Conservation (phyloP, 148 eudicot species). For the Limonium bicolor region DNA sequence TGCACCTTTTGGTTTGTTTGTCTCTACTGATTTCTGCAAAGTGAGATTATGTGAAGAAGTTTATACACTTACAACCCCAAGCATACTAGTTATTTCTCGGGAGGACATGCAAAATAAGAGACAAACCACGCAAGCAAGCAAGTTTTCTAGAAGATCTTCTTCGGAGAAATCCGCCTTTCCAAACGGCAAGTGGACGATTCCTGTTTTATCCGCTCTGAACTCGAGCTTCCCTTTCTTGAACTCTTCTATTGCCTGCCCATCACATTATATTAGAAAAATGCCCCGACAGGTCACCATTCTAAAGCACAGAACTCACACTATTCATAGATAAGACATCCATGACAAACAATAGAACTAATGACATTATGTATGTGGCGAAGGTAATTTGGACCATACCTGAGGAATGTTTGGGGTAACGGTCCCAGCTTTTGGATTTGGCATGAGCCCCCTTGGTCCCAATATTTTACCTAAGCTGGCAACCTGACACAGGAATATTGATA, state of each 20-base stretch:
- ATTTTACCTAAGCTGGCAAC: conserved; percentile 86
- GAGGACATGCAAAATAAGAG: conserved; percentile 1
- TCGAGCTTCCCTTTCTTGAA: conserved; percentile 98
- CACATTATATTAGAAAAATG: too few relatives aligned
- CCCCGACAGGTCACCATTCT: too few relatives aligned
- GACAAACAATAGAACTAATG: too few relatives aligned
- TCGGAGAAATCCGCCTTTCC: conserved; percentile 82
- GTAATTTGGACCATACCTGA: conserved; percentile 41
- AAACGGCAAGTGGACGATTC: conserved; percentile 92
- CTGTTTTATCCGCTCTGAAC: conserved; percentile 91
- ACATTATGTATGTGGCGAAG: neutral
- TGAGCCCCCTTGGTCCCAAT: conserved; percentile 92
- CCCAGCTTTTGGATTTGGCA: conserved; percentile 99
- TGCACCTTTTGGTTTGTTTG: conserved; percentile 84
- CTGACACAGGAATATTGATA: conserved; percentile 21
- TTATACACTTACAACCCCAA: neutral
- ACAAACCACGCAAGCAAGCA: conserved; percentile 74
- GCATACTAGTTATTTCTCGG: neutral
- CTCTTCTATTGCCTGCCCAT: conserved; percentile 70
- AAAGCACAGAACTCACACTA: too few relatives aligned
- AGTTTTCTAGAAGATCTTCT: conserved; percentile 69
- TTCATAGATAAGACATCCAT: too few relatives aligned
- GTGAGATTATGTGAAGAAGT: neutral
- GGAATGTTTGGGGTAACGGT: conserved; percentile 82
- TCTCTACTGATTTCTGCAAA: conserved; percentile 74